Evolutionary conservation across 345 rosid genomes (phyloP).

Genomic region (Atalantia buxifolia): DNA sequence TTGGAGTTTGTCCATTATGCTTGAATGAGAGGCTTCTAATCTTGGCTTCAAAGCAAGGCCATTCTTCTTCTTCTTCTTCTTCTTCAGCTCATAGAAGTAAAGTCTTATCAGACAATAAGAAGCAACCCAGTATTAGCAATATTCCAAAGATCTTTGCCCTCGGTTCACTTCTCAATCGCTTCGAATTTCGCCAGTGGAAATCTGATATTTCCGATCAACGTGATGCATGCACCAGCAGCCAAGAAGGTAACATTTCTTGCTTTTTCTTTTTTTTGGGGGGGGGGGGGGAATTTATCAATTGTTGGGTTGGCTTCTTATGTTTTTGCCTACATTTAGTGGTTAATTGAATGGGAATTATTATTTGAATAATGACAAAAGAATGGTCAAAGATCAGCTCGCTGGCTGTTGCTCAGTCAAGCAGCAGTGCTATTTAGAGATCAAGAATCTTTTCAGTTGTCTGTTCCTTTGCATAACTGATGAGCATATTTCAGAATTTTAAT

Average conservation of each 20-base stretch:
- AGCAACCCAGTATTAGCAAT: constrained; percentile 30
- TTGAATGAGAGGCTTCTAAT: constrained; percentile 80
- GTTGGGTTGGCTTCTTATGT: background rate
- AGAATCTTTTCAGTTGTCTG: constrained; percentile 4
- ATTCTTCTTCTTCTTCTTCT: constrained; percentile 34
- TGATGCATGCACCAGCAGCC: constrained; percentile 56
- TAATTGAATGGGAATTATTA: constrained; percentile 7
- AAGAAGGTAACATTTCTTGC: constrained; percentile 62
- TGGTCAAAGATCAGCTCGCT: constrained; percentile 19
- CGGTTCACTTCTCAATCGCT: constrained; percentile 66
- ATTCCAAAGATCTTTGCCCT: constrained; percentile 80
- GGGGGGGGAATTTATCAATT: background rate
- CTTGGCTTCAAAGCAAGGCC: constrained; percentile 66
- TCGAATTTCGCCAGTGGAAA: constrained; percentile 61
- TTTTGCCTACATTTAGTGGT: background rate
- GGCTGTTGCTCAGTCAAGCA: background rate
- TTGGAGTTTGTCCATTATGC: constrained; percentile 85
- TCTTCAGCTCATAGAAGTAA: constrained; percentile 23
- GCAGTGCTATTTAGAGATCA: constrained; percentile 1
- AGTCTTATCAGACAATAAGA: constrained; percentile 14
- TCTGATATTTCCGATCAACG: constrained; percentile 33
- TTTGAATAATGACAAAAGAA: constrained; percentile 20
- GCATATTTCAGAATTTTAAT: background rate
- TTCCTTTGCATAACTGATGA: background rate
- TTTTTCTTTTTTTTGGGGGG: background rate